Evolutionary conservation across 805 yeast genomes (phyloP).

Genomic region (Priceomyces castillae): DNA sequence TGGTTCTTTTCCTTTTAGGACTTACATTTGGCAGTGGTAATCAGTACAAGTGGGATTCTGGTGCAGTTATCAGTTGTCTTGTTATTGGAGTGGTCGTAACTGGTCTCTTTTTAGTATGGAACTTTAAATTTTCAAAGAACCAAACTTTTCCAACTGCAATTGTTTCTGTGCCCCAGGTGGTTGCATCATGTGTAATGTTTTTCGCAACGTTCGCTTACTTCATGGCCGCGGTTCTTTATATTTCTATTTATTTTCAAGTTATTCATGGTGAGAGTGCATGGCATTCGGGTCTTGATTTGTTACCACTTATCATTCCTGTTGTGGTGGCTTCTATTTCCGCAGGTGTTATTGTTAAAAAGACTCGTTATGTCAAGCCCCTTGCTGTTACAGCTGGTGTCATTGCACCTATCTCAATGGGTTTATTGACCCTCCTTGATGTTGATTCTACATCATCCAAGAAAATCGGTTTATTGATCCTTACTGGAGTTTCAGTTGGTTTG

Average conservation of each 20-base stretch:
- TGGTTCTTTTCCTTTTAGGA: slow-evolving; percentile 46
- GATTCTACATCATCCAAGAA: slow-evolving; percentile 34
- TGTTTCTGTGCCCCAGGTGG: slow-evolving; percentile 34
- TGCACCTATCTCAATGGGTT: slow-evolving; percentile 44
- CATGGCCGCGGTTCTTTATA: slow-evolving; percentile 26
- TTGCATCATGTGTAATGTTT: slow-evolving; percentile 35
- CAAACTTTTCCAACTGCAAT: slow-evolving; percentile 48
- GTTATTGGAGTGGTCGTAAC: slow-evolving; percentile 41
- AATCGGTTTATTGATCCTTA: slow-evolving; percentile 45
- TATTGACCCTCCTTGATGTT: slow-evolving; percentile 38
- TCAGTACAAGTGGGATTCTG: slow-evolving; percentile 50
- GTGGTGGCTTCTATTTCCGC: slow-evolving; percentile 33
- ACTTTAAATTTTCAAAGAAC: slow-evolving; percentile 36
- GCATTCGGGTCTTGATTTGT: slow-evolving; percentile 44
- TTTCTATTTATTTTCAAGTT: slow-evolving; percentile 47
- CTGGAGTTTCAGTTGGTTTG: slow-evolving; percentile 49
- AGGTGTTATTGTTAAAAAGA: slow-evolving; percentile 39
- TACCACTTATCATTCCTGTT: slow-evolving; percentile 44
- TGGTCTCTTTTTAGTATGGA: slow-evolving; percentile 37
- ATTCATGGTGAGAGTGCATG: slow-evolving; percentile 40
- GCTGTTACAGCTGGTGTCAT: slow-evolving; percentile 33
- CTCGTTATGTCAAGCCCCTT: slow-evolving; percentile 42
- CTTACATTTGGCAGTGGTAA: slow-evolving; percentile 50
- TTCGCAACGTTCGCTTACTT: slow-evolving; percentile 35
- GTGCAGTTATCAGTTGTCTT: slow-evolving; percentile 48